Conservation (phyloP, 306 rosid species). For the Lithocarpus polystachyus region DNA sequence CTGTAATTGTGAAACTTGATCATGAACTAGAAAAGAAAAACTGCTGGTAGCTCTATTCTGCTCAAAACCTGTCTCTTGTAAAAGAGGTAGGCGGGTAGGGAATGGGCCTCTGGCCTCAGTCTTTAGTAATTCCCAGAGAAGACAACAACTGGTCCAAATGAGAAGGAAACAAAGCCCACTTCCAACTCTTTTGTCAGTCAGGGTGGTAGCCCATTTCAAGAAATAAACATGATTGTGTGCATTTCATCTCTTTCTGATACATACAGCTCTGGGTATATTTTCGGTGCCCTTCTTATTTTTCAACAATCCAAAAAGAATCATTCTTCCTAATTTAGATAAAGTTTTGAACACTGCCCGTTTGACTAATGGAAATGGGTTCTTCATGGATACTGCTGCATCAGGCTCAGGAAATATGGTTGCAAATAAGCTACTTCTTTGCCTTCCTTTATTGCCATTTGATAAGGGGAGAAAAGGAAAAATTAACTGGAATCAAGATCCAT, state of each 20-base stretch:
- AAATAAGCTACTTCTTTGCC: background rate
- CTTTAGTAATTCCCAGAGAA: background rate
- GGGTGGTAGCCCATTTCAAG: no score
- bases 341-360: background rate
- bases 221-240: background rate
- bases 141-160: background rate
- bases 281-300: background rate
- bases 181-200: background rate
- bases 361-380: background rate
- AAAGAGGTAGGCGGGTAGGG: background rate
- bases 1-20: background rate
- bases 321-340: background rate
- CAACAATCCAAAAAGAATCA: background rate
- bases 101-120: background rate
- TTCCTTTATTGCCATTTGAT: background rate
- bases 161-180: background rate
- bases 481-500: background rate
- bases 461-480: background rate
- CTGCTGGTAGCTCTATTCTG: background rate
- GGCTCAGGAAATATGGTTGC: background rate
- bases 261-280: no score
- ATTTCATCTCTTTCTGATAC: background rate
- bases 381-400: background rate
- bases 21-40: background rate
- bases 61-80: background rate